Evolutionary conservation across 129 eudicot species (phyloP).

Genomic region (Ambrosia trifida): DNA sequence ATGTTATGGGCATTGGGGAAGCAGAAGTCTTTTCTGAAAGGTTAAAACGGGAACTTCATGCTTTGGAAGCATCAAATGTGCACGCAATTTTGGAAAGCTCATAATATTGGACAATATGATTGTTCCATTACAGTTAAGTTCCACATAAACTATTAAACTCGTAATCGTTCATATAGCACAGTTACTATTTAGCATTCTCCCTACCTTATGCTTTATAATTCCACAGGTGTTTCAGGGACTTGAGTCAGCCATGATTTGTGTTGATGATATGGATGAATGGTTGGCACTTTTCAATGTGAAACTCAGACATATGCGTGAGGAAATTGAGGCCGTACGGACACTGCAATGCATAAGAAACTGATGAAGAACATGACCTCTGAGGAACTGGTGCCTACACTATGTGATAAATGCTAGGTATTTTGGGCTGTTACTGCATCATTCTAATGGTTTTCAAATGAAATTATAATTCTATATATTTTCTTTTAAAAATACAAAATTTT

Average conservation of each 20-base stretch:
- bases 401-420: constrained; percentile 97
- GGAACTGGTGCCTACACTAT: constrained; percentile 81
- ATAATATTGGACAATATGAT: background rate
- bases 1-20: constrained; percentile 45
- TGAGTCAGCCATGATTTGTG: constrained; percentile 58
- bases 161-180: constrained; percentile 6
- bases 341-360: constrained; percentile 75
- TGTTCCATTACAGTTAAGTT: background rate
- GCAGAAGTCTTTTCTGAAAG: constrained; percentile 42
- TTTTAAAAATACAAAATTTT: background rate
- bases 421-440: too few species aligned
- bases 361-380: constrained; percentile 80
- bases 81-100: constrained; percentile 44
- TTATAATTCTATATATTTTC: background rate
- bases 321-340: constrained; percentile 74
- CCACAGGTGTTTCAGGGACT: constrained; percentile 77
- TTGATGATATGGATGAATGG: constrained; percentile 98
- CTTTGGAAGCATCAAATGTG: constrained; percentile 47
- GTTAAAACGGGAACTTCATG: constrained; percentile 45
- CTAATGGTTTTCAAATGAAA: too few species aligned
- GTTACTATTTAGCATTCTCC: background rate
- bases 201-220: constrained; percentile 11
- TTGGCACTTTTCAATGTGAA: constrained; percentile 76
- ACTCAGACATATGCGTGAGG: constrained; percentile 95
- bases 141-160: constrained; percentile 15